These are phyloP conservation scores for Arabis hirsuta DNA, from an alignment of 345 rosid genomes.

Conservation along the genomic window DNA sequence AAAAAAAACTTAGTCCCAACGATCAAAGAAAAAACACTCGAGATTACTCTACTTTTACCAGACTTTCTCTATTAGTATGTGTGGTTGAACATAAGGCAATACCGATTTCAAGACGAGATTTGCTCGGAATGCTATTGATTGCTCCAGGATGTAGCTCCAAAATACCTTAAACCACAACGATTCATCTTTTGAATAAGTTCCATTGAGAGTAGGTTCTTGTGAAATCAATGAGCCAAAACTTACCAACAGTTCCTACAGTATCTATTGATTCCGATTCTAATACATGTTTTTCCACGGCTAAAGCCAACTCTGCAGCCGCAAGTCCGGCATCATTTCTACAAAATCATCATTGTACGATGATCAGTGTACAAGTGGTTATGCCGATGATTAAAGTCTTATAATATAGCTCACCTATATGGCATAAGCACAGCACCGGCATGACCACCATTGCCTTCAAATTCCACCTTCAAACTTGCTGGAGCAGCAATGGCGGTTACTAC, in stretches of 20 bases:
- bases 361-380: not conserved
- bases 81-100: constrained; percentile 19
- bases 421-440: constrained; percentile 96
- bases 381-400: not conserved
- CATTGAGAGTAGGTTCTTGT: constrained; percentile 4
- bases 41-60: not conserved
- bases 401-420: constrained; percentile 69
- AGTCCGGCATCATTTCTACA: constrained; percentile 93
- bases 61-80: constrained; percentile 14
- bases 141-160: constrained; percentile 94
- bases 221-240: constrained; percentile 26
- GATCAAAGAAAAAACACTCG: constrained; percentile 10
- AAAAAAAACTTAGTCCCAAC: constrained; percentile 2
- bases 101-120: constrained; percentile 93
- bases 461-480: constrained; percentile 91
- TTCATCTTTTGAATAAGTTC: constrained; percentile 9
- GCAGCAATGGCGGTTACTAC: constrained; percentile 96
- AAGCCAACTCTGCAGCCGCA: constrained; percentile 91
- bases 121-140: constrained; percentile 98
- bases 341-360: not conserved
- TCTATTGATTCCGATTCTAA: constrained; percentile 84
- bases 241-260: constrained; percentile 97
- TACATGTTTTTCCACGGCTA: constrained; percentile 91
- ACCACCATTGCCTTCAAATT: constrained; percentile 93
- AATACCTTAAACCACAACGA: constrained; percentile 52